Percentiles rank a stretch among this genome's conserved stretches.
phyloP scores from a whole-genome alignment of 306 rosid species.

The Castanea mollissima region DNA sequence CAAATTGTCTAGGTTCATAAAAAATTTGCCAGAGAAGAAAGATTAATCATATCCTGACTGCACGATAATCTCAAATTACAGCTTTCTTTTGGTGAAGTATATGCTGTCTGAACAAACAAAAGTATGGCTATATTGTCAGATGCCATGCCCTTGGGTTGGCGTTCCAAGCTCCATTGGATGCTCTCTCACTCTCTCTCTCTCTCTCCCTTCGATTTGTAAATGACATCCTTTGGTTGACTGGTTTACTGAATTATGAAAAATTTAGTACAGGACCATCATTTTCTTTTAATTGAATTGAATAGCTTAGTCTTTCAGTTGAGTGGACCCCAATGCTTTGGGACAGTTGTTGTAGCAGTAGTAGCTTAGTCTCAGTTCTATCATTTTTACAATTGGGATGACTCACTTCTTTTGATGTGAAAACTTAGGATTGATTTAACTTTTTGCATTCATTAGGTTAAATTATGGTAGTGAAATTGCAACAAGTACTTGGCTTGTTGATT shows the following conservation, averaged over 20 bases:
- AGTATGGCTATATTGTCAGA: background rate
- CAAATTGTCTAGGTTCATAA: background rate
- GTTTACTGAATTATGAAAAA: background rate
- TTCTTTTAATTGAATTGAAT: constrained; percentile 12
- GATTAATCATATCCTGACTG: background rate
- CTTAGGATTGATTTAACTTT: constrained; percentile 15
- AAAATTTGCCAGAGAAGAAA: background rate
- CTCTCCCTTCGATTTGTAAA: background rate
- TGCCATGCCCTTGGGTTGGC: background rate
- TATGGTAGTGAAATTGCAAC: constrained; percentile 1
- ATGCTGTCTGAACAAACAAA: background rate
- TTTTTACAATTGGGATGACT: background rate
- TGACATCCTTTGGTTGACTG: background rate
- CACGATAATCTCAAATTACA: background rate
- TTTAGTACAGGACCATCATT: constrained; percentile 6
- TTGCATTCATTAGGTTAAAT: constrained; percentile 5
- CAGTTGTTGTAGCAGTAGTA: too few relatives aligned
- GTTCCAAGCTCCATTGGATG: background rate
- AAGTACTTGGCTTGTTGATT: background rate
- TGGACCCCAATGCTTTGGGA: too few relatives aligned
- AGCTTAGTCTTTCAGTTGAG: constrained; percentile 11
- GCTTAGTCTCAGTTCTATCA: constrained; percentile 6
- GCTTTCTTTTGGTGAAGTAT: background rate
- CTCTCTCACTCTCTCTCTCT: background rate
- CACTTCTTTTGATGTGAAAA: constrained; percentile 1